A percentile compares a stretch with the other conserved stretches of the same genome.
phyloP scores from a whole-genome alignment of 2,329 filamentous ascomycete species.

The Talaromyces sp. region DNA sequence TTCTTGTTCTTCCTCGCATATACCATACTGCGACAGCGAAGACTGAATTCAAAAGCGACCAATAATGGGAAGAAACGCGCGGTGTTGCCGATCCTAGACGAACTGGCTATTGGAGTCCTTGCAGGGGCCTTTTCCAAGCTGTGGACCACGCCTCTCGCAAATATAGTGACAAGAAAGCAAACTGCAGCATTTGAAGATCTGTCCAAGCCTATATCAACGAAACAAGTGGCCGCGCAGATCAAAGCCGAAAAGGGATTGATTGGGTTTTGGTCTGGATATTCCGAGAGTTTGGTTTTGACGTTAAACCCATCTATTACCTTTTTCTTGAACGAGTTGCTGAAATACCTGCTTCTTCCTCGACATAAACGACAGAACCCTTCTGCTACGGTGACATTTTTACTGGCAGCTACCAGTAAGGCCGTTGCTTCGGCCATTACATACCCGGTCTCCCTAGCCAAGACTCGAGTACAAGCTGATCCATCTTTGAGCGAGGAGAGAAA shows the following conservation, averaged over 20 bases:
- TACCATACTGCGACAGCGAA: constrained; percentile 48
- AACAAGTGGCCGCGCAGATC: constrained; percentile 61
- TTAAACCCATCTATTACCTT: constrained; percentile 85
- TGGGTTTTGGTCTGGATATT: constrained; percentile 86
- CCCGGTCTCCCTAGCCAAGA: constrained; percentile 80
- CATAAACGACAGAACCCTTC: constrained; percentile 51
- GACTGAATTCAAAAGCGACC: constrained; percentile 36
- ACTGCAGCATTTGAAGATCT: constrained; percentile 48
- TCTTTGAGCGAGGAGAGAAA: background rate
- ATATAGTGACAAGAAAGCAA: constrained; percentile 77
- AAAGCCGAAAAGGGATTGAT: constrained; percentile 62
- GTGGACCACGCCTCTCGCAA: constrained; percentile 74
- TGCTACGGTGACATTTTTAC: constrained; percentile 54
- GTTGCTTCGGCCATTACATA: constrained; percentile 73
- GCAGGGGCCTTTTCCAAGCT: constrained; percentile 71
- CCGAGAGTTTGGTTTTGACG: constrained; percentile 70
- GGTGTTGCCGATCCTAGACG: constrained; percentile 59
- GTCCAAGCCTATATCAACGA: constrained; percentile 36
- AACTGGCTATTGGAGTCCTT: constrained; percentile 63
- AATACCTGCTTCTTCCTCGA: constrained; percentile 53
- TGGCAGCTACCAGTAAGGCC: constrained; percentile 74
- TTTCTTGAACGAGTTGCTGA: constrained; percentile 69
- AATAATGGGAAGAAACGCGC: constrained; percentile 24
- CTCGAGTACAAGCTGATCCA: constrained; percentile 60
- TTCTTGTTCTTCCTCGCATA: constrained; percentile 87